These are phyloP conservation scores for Aleurites moluccanus DNA, from an alignment of 441 rosid species.

Conservation along the genomic window DNA sequence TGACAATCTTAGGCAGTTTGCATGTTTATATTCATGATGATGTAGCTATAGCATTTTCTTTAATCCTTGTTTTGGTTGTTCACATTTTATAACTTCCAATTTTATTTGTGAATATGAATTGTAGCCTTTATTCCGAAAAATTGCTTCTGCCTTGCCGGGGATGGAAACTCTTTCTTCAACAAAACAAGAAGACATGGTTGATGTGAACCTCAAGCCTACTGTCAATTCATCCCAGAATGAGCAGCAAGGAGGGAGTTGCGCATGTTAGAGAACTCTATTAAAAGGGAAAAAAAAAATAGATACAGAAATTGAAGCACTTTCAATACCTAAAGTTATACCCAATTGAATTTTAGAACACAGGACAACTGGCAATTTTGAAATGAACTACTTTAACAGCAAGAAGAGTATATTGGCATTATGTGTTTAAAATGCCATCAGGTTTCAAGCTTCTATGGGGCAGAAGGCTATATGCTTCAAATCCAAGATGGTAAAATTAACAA, in stretches of 20 bases:
- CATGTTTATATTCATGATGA: not conserved
- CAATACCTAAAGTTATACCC: slow-evolving; percentile 7
- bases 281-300: slow-evolving; percentile 1
- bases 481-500: slow-evolving; percentile 1
- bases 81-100: not conserved
- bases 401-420: not conserved
- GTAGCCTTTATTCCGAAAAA: slow-evolving; percentile 66
- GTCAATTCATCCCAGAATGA: slow-evolving; percentile 53
- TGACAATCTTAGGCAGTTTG: not conserved
- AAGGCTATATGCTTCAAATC: slow-evolving; percentile 13
- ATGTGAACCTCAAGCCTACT: slow-evolving; percentile 76
- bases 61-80: not conserved
- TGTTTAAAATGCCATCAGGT: slow-evolving; percentile 10
- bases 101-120: slow-evolving; percentile 12
- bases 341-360: slow-evolving; percentile 9
- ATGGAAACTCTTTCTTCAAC: slow-evolving; percentile 74
- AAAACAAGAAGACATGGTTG: slow-evolving; percentile 90
- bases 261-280: slow-evolving; percentile 39
- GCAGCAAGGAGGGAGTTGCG: slow-evolving; percentile 71
- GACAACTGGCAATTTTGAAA: slow-evolving; percentile 11
- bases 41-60: not conserved
- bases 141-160: slow-evolving; percentile 56
- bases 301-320: not conserved
- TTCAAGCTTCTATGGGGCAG: slow-evolving; percentile 9
- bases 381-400: not conserved